Evolutionary conservation across 2,329 filamentous ascomycete species (phyloP).

Genomic region (Triangularia verruculosa): DNA sequence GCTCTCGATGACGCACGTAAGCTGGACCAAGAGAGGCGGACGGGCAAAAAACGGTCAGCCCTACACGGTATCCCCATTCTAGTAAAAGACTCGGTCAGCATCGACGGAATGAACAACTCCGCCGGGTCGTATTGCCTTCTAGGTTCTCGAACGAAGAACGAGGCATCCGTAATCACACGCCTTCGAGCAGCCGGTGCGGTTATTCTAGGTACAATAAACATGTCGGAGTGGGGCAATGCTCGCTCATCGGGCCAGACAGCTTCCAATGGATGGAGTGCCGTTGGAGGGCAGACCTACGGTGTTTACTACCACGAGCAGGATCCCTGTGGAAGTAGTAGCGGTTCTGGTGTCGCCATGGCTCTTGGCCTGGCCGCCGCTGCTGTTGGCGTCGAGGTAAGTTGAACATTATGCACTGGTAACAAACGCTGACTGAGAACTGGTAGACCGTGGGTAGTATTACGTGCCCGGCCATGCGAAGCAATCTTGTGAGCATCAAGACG

Average conservation of each 20-base stretch:
- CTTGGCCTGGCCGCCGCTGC: slow-evolving; percentile 5
- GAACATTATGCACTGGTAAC: neutral
- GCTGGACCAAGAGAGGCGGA: slow-evolving; percentile 30
- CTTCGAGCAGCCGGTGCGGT: slow-evolving; percentile 15
- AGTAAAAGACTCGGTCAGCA: slow-evolving; percentile 62
- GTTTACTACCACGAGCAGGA: slow-evolving; percentile 3
- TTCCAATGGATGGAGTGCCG: slow-evolving; percentile 3
- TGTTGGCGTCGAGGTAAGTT: slow-evolving; percentile 6
- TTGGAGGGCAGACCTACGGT: slow-evolving; percentile 3
- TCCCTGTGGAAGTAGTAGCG: slow-evolving; percentile 9
- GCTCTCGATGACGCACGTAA: slow-evolving; percentile 33
- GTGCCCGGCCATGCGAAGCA: slow-evolving; percentile 1
- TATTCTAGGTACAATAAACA: slow-evolving; percentile 14
- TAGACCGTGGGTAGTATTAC: slow-evolving; percentile 7
- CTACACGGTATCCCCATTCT: slow-evolving; percentile 62
- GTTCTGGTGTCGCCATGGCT: slow-evolving; percentile 1
- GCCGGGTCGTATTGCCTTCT: slow-evolving; percentile 22
- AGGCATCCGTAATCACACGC: neutral
- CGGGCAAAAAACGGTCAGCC: slow-evolving; percentile 28
- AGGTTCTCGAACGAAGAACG: neutral
- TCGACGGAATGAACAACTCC: slow-evolving; percentile 58
- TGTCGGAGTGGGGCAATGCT: slow-evolving; percentile 9
- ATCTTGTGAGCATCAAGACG: slow-evolving; percentile 10
- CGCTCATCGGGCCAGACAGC: neutral
- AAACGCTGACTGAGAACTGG: neutral